Base-by-base conservation (phyloP, 2,329 filamentous ascomycete species). In the Calonectria multiphialidica region DNA sequence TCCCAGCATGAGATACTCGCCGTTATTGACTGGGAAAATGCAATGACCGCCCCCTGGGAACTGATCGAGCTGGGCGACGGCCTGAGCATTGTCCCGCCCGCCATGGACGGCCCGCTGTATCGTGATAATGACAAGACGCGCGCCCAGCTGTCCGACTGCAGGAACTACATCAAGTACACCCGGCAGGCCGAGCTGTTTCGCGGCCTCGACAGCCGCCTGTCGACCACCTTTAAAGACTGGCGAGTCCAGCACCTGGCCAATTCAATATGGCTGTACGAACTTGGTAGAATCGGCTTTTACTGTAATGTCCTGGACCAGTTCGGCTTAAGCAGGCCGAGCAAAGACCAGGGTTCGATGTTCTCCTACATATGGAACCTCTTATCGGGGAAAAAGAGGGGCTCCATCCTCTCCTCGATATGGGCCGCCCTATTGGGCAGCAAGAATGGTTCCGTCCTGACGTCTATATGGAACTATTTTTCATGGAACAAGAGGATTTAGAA, bases 11-110 rank as follows among this genome's bases (percentile, higher is more conserved):
- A 75, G 1, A 74, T 82, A 5, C 68, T 79, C 10, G 78, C 74
- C 42, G 68, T 82, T 45, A 81, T 83, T 53, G 80, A 83, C 72
- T 83, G 80, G 82, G 79, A 82, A 71, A 73, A 72, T 12, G 77
- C 80, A 28, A 78, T 72, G 37, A 77, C 79, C 0, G 55, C 75
- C 7, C 80, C 79, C 12, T 75, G 71, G 72, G 72, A 80, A 72
- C 71, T 80, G 13, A 70, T 78, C 9, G 71, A 59, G n/a, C 53
- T 59, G 33, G 53, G 53, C 25, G 53, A 59, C 35, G 53, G 33
- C 35, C 35, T 59, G 35, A 59, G 53, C 53, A 59, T 59, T 12
- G 53, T 59, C 7, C 53, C 53, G 53, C 53, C 53, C 30, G 53
- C 13, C n/a, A 25, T 59, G 33, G 53, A 59, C 35, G 53, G 53